Evolutionary conservation across 2,329 filamentous ascomycete species (phyloP).

Genomic region (Alternaria atra): DNA sequence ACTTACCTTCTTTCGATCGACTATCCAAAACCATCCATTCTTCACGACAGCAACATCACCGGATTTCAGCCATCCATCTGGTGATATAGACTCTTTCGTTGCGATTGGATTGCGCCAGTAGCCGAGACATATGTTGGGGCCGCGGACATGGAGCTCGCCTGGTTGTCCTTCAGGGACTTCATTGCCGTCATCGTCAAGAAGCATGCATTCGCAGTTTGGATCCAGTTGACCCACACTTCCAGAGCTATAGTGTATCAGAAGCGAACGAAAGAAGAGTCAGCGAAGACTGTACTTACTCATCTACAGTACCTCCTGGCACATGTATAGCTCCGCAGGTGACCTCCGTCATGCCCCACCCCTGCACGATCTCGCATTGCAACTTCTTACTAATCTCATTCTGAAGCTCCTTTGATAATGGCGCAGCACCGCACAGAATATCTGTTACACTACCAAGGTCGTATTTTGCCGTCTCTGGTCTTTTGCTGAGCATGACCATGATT

Average conservation of each 20-base stretch:
- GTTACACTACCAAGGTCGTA: slow-evolving; percentile 54
- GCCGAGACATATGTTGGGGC: slow-evolving; percentile 53
- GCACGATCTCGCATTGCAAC: slow-evolving; percentile 48
- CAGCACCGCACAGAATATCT: slow-evolving; percentile 54
- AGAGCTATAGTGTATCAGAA: slow-evolving; percentile 29
- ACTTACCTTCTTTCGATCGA: slow-evolving; percentile 48
- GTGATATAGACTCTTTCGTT: slow-evolving; percentile 49
- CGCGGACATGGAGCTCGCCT: slow-evolving; percentile 53
- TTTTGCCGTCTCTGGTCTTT: slow-evolving; percentile 53
- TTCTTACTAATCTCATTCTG: slow-evolving; percentile 51
- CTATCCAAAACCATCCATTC: slow-evolving; percentile 50
- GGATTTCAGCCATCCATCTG: slow-evolving; percentile 52
- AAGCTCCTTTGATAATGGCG: slow-evolving; percentile 54
- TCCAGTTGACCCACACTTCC: slow-evolving; percentile 53
- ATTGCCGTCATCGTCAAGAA: slow-evolving; percentile 55
- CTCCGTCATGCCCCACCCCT: slow-evolving; percentile 56
- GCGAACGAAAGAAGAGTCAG: neutral
- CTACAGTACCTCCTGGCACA: slow-evolving; percentile 46
- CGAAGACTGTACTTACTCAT: slow-evolving; percentile 36
- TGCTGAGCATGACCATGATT: slow-evolving; percentile 56
- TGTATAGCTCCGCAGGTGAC: slow-evolving; percentile 53
- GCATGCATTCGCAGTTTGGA: slow-evolving; percentile 52
- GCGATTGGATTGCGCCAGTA: slow-evolving; percentile 55
- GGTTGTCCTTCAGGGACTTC: slow-evolving; percentile 51
- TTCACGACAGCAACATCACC: slow-evolving; percentile 47